Evolutionary conservation across 176 grass and related monocot species (phyloP), one percentile per base, ranked within the genome.

Genomic region (Triticum timopheevii): DNA sequence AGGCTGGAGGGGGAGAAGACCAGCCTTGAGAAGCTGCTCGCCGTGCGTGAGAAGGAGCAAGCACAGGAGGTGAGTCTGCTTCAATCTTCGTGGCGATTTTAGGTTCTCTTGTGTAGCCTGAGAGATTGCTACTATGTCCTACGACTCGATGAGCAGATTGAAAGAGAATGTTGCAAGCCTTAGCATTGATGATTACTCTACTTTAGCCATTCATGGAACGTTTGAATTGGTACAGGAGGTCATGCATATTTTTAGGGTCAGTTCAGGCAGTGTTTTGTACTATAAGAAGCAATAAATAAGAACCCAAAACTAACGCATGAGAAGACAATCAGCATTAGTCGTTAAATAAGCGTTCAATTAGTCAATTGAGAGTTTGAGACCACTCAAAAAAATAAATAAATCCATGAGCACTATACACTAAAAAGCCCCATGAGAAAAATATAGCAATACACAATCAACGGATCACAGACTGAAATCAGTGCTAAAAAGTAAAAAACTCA

Each of bases 21-120:
- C 9, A 85, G 91, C 61, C 85, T 98, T 24, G 94, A 93, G 73
- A 98, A 92, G 88, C 87, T 98, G 59, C 97, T 98, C 45, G 85
- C 86, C 23, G 90, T 94, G 85, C 87, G 97, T 45, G 94, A 98
- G 87, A 96, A 92, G 92, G 92, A 98, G 81, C 97, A 98, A 61
- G 97, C 93, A 0, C 86, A 91, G 42, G 92, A 96, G 94, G 97
- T 91, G 40, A 85, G 86, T 27, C 71, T 77, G 7, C 19, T 64
- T n/a, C 83, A 40, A 25, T 63, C n/a, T 0, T 63, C 22, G 0
- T 63, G 63, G 12, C 1, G 0, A 71, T 20, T 44, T 64, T 56
- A 33, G 13, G 7, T 80, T 42, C 49, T 20, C 25, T 61, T 61
- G 25, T 68, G 40, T 59, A 47, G 28, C 13, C 35, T 42, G 17